These are phyloP conservation scores for Yamadazyma ubonensis DNA, from an alignment of 805 yeast genomes.

Conservation along the genomic window DNA sequence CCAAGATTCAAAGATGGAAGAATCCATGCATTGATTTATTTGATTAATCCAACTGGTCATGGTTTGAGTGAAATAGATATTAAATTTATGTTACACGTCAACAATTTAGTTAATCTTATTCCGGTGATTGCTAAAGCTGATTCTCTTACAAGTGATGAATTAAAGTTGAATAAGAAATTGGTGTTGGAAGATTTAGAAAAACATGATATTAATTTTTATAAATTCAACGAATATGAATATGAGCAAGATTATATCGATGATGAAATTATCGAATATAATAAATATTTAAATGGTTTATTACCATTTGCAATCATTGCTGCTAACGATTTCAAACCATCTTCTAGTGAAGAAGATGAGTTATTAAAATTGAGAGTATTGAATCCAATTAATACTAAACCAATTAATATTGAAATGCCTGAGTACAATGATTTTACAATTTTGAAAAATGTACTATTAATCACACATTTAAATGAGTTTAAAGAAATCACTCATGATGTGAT, in stretches of 20 bases:
- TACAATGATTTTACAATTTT: conserved; percentile 77
- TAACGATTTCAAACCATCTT: conserved; percentile 52
- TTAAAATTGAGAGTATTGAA: conserved; percentile 54
- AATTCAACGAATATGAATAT: conserved; percentile 63
- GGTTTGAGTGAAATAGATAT: conserved; percentile 44
- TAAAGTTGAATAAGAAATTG: conserved; percentile 68
- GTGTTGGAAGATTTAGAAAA: conserved; percentile 73
- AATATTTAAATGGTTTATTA: conserved; percentile 58
- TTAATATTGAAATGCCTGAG: conserved; percentile 69
- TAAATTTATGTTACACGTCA: conserved; percentile 41
- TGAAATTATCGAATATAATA: conserved; percentile 64
- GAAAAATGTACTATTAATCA: conserved; percentile 74
- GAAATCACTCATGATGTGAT: conserved; percentile 84
- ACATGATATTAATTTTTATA: conserved; percentile 69
- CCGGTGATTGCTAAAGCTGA: conserved; percentile 47
- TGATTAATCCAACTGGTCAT: conserved; percentile 47
- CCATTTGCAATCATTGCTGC: conserved; percentile 75
- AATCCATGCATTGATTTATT: conserved; percentile 58
- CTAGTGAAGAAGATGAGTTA: conserved; percentile 36
- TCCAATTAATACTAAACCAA: conserved; percentile 49
- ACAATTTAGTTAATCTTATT: conserved; percentile 41
- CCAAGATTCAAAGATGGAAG: conserved; percentile 84
- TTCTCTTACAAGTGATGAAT: conserved; percentile 40
- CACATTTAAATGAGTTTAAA: conserved; percentile 85
- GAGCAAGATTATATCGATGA: conserved; percentile 53